Evolutionary conservation across 306 rosid genomes (phyloP).

Genomic region (Prunus armeniaca): DNA sequence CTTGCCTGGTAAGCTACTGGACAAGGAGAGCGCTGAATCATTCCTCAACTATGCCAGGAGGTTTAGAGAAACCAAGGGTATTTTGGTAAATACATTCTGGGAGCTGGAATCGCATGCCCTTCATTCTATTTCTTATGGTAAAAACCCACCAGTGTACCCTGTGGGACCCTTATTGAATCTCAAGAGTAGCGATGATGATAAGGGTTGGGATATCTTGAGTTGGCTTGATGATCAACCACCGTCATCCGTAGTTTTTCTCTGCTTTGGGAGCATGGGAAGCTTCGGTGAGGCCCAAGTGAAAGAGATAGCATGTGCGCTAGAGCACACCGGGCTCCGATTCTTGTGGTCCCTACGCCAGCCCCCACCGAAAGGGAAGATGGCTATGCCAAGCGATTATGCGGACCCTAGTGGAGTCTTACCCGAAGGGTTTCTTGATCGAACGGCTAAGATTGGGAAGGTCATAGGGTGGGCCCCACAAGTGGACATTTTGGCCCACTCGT

Average conservation of each 20-base stretch:
- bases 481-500: slow-evolving; percentile 13
- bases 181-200: neutral
- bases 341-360: slow-evolving; percentile 14
- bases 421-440: slow-evolving; percentile 11
- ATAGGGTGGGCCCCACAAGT: slow-evolving; percentile 36
- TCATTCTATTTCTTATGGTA: neutral
- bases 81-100: slow-evolving; percentile 19
- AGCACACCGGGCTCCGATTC: slow-evolving; percentile 9
- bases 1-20: neutral
- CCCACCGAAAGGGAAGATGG: neutral
- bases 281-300: neutral
- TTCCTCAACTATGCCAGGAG: neutral
- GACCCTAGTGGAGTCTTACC: neutral
- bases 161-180: slow-evolving; percentile 22
- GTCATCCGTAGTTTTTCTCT: slow-evolving; percentile 5
- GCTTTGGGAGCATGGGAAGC: slow-evolving; percentile 24
- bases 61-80: slow-evolving; percentile 18
- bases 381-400: neutral
- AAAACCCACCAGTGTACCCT: slow-evolving; percentile 10
- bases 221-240: slow-evolving; percentile 20
- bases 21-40: neutral
- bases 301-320: slow-evolving; percentile 5
- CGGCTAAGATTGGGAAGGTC: neutral
- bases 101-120: slow-evolving; percentile 12
- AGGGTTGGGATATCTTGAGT: neutral